A percentile compares a stretch with the other conserved stretches of the same genome.
phyloP scores from a whole-genome alignment of 1,139 yeast species.

The Debaryomyces fabryi region DNA sequence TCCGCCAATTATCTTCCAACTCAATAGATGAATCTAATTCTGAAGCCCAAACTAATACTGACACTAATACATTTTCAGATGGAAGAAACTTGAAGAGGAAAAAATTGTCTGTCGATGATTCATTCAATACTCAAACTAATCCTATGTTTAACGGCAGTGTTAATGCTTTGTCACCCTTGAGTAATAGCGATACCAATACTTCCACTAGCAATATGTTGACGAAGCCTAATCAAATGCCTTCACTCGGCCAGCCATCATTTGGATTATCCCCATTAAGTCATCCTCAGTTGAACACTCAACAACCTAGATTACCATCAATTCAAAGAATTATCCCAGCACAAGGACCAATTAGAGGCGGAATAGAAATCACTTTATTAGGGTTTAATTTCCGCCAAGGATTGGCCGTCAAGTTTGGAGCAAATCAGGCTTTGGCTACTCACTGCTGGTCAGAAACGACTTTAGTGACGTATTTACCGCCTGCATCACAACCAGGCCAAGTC shows the following conservation, averaged over 20 bases:
- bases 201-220: constrained; percentile 27
- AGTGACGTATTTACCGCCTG: constrained; percentile 92
- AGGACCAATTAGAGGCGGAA: constrained; percentile 95
- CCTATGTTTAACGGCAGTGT: constrained; percentile 50
- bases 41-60: constrained; percentile 54
- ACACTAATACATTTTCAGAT: constrained; percentile 21
- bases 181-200: constrained; percentile 51
- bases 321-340: constrained; percentile 91
- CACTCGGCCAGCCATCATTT: constrained; percentile 11
- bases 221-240: constrained; percentile 3
- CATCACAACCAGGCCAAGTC: constrained; percentile 87
- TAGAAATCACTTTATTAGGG: constrained; percentile 89
- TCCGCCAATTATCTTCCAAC: constrained; percentile 51
- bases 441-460: constrained; percentile 96
- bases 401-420: constrained; percentile 82
- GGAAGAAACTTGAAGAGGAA: constrained; percentile 43
- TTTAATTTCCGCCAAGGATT: constrained; percentile 82
- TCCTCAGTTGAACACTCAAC: constrained; percentile 16
- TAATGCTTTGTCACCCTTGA: constrained; percentile 47
- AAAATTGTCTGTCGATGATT: constrained; percentile 48
- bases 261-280: constrained; percentile 21
- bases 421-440: constrained; percentile 82
- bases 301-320: constrained; percentile 52
- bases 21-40: constrained; percentile 71
- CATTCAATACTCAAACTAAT: constrained; percentile 38